Conservation (phyloP, 2,329 filamentous ascomycete species). For the Tetracladium maxilliforme region DNA sequence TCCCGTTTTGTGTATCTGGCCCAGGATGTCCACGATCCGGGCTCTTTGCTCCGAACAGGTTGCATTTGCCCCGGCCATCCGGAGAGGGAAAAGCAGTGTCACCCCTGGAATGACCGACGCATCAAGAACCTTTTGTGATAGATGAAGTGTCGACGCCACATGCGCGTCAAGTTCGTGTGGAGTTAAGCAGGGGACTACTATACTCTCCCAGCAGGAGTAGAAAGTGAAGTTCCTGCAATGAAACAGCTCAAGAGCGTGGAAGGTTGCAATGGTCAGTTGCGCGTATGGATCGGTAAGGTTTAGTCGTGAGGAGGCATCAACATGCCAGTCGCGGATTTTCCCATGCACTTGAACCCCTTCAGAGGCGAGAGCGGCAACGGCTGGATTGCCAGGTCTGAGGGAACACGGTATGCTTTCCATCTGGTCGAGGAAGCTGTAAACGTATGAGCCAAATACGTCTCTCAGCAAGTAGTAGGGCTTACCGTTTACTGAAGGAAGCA, state of each 20-base stretch:
- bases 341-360: conserved; percentile 4
- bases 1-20: background rate
- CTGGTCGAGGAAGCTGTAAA: background rate
- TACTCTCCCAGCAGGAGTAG: conserved; percentile 4
- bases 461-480: too few species aligned
- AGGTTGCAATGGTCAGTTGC: conserved; percentile 6
- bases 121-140: background rate
- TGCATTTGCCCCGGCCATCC: conserved; percentile 1
- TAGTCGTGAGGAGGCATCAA: background rate
- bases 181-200: conserved; percentile 1
- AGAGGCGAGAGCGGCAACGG: conserved; percentile 2
- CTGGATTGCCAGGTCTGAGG: background rate
- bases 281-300: background rate
- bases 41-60: background rate
- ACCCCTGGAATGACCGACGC: conserved; percentile 1
- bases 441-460: background rate
- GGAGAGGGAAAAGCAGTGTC: conserved; percentile 1
- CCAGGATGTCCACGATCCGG: background rate
- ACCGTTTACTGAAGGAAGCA: conserved; percentile 5
- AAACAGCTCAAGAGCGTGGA: conserved; percentile 8
- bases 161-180: background rate
- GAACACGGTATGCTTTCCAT: background rate
- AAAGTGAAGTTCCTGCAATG: conserved; percentile 10
- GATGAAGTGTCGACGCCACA: background rate
- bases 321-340: conserved; percentile 5